Evolutionary conservation across 805 yeast genomes (phyloP), one percentile per base, ranked within the genome.

Genomic region (Candida maris): DNA sequence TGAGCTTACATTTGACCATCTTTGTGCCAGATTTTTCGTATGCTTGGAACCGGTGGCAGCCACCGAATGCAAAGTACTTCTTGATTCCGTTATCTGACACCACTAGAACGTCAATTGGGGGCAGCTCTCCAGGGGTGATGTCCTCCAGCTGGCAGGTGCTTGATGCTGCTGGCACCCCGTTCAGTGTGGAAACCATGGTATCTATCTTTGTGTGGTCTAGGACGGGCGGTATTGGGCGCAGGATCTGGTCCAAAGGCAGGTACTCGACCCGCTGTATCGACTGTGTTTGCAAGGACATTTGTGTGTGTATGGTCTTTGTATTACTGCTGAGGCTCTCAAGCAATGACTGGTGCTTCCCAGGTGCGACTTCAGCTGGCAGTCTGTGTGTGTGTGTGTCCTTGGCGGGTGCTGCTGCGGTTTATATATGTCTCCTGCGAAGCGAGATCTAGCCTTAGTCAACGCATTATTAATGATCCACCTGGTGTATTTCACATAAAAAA

Each of bases 11-110:
- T 51, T 73, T 79, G 7, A 87, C 94, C 63, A 71, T 49, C 17
- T 59, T 55, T 3, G 59, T 54, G 20, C 69, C 71, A 2, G 68
- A 64, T 27, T 65, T 68, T 39, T 85, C 93, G 54, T 87, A 87
- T 0, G 95, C 95, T 57, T 86, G 95, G 48, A 86, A 81, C 44
- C 96, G 61, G 54, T 86, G 96, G 54, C 96, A 86, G 0, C 95
- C 95, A 5, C 95, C 96, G 61, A 86, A 86, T 1, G 89, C 94
- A 59, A 84, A 85, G 52, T 81, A 85, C 56, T 71, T 71, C 24
- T 61, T 68, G 32, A 73, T 61, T 2, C 86, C 91, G 6, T 71
- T 56, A 27, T 81, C 82, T 28, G 80, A 67, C 2, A 85, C 84
- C 24, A 71, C 69, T 44, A 86, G 61, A 0, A 86, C 87, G 57